Percentiles rank a stretch among this genome's conserved stretches.
Conservation (phyloP, 2,329 filamentous ascomycete genomes). For the Cadophora sp. region DNA sequence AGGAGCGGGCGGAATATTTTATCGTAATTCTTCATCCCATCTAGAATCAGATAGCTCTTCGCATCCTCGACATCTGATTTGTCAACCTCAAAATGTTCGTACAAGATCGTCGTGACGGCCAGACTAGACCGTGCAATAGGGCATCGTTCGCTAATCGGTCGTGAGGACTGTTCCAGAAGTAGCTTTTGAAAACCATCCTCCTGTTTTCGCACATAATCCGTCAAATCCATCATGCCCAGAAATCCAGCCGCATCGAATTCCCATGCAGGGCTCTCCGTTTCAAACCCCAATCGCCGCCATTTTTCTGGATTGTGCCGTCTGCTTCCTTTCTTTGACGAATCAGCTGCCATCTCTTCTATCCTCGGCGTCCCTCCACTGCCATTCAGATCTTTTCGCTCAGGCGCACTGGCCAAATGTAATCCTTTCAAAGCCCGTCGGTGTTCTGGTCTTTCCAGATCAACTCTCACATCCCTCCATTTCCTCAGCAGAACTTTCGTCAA, state of each 20-base stretch:
- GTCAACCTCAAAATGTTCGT: conserved; percentile 95
- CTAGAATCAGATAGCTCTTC: conserved; percentile 76
- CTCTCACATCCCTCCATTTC: conserved; percentile 85
- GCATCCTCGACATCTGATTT: conserved; percentile 80
- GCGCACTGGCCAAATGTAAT: conserved; percentile 81
- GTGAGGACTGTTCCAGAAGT: conserved; percentile 84
- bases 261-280: conserved; percentile 82
- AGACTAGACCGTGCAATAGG: conserved; percentile 88
- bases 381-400: conserved; percentile 59
- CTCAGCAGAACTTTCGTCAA: conserved; percentile 86
- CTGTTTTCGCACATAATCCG: conserved; percentile 90
- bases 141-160: conserved; percentile 75
- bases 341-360: conserved; percentile 47
- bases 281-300: conserved; percentile 91
- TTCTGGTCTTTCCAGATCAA: conserved; percentile 87
- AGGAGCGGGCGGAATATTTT: conserved; percentile 85
- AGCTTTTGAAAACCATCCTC: conserved; percentile 94
- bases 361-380: conserved; percentile 35
- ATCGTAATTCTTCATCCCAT: conserved; percentile 81
- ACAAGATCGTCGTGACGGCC: conserved; percentile 85
- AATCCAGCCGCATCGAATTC: conserved; percentile 90
- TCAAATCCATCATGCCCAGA: conserved; percentile 95
- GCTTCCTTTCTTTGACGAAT: conserved; percentile 61
- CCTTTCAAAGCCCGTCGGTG: conserved; percentile 81
- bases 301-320: conserved; percentile 85